Base-by-base conservation (phyloP, 2,329 filamentous ascomycete species). In the Epichloe amarillans region DNA sequence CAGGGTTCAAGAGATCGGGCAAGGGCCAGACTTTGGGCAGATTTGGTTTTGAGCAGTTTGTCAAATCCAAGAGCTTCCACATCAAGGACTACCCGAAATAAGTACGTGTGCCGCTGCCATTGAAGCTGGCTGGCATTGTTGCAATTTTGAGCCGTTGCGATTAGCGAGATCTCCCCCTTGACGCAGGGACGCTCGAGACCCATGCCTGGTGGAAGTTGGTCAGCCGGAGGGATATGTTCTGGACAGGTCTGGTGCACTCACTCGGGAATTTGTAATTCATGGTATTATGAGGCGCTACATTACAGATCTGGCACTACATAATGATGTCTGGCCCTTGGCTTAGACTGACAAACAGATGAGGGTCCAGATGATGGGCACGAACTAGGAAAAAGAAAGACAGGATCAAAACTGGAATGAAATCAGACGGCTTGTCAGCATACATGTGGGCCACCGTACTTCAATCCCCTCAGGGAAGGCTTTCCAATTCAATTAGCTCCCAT, bases 1-100 rank as follows among this genome's bases (percentile, higher is more conserved):
- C 90, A 2, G 91, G 91, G 11, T 96, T 89, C 89, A 97, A 97
- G 74, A 89, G 95, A 66, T 95, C 89, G 54, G 91, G 91, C 56
- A 90, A 87, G 67, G 91, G 91, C 21, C 84, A 90, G 59, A 96
- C 90, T 10, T 71, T 97, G 60, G 93, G 88, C 70, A 83, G 74
- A 60, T 95, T 90, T 62, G 91, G 91, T 11, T 97, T 94, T 63
- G 91, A 96, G 60, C 88, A 95, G 64, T 97, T 96, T 64, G 84
- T 94, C 64, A 95, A 93, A 76, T 76, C 95, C 61, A 96, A 96
- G 82, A 95, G 87, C 74, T 94, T 85, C 67, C 91, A 97, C 68
- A 66, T 96, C 65, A 96, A 96, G 72, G 82, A 94, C 56, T 82
- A 83, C 61, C 79, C 80, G 43, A 82, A 82, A 69, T 80, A 72